Evolutionary conservation across 306 rosid genomes (phyloP), one percentile per base, ranked within the genome.

Genomic region (Vigna radiata): DNA sequence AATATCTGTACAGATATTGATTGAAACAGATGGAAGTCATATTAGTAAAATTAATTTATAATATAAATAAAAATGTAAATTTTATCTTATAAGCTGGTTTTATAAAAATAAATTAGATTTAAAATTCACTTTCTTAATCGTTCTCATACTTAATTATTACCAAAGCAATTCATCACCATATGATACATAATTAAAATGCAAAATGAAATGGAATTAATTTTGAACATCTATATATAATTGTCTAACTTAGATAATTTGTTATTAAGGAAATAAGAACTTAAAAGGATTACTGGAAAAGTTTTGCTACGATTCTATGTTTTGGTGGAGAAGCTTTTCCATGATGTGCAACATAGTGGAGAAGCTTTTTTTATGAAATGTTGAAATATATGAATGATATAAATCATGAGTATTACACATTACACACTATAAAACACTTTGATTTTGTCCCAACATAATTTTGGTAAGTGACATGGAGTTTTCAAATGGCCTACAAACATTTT

Each of bases 321-420:
- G 72, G 72, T 44, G 39, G 13, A 44, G 17, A 39, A 54, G 65
- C 53, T 21, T 55, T 39, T 19, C 21, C 31, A 69, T 33, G 13
- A 70, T 50, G 15, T 69, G 3, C 62, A 59, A 14, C 56, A 36
- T 60, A 11, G n/a, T 54, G 33, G 33, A 29, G 33, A 29, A 29
- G 5, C 70, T 37, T 64, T 64, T 64, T 70, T 16, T 33, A 59
- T n/a, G 13, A 37, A 61, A 79, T 43, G 65, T 33, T 31, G 44
- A 71, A 23, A 41, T 53, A 77, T 4, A 71, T 10, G 43, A 37
- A 49, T 8, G 37, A 41, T 41, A 59, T 59, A 41, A 41, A 41
- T 59, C 56, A n/a, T 1, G 44, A 41, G 63, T 19, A 19, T 25
- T 25, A 2, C 27, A 53, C 10, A 23, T 31, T 31, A 33, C 10